Evolutionary conservation across 2,329 filamentous ascomycete genomes (phyloP).

Genomic region (Helotiales sp.): DNA sequence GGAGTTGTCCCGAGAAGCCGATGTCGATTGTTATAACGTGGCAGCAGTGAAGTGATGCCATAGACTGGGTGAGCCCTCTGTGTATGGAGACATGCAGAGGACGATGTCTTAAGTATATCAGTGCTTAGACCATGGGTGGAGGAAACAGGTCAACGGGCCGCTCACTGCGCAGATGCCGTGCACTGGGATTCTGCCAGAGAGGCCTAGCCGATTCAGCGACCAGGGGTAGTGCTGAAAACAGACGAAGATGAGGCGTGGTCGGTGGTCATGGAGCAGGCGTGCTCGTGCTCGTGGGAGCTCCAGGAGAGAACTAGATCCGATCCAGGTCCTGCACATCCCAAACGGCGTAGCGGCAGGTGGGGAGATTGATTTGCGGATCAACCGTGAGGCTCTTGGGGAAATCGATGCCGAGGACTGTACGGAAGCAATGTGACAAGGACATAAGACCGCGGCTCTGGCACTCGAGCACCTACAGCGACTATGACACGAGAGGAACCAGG

Average conservation of each 20-base stretch:
- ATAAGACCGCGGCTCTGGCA: too few species aligned
- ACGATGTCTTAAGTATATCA: slow-evolving; percentile 21
- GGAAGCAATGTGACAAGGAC: too few species aligned
- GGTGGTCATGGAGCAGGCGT: background rate
- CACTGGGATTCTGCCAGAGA: slow-evolving; percentile 12
- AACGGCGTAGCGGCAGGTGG: background rate
- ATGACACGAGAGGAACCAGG: too few species aligned
- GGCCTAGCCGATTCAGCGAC: background rate
- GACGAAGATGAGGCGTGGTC: background rate
- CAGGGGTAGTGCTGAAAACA: background rate
- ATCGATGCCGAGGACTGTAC: too few species aligned
- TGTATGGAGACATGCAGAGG: background rate
- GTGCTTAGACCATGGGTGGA: slow-evolving; percentile 17
- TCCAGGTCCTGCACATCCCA: background rate
- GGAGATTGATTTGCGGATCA: background rate
- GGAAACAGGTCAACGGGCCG: slow-evolving; percentile 13
- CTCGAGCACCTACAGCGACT: too few species aligned
- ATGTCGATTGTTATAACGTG: background rate
- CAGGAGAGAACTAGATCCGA: background rate
- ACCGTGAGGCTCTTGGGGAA: too few species aligned
- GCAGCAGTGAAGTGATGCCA: background rate
- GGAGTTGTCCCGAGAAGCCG: background rate
- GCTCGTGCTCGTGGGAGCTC: too few species aligned
- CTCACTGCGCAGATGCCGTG: slow-evolving; percentile 23
- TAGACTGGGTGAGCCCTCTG: background rate